phyloP scores from a whole-genome alignment of 345 rosid genomes.

The Raphanus raphanistrum region DNA sequence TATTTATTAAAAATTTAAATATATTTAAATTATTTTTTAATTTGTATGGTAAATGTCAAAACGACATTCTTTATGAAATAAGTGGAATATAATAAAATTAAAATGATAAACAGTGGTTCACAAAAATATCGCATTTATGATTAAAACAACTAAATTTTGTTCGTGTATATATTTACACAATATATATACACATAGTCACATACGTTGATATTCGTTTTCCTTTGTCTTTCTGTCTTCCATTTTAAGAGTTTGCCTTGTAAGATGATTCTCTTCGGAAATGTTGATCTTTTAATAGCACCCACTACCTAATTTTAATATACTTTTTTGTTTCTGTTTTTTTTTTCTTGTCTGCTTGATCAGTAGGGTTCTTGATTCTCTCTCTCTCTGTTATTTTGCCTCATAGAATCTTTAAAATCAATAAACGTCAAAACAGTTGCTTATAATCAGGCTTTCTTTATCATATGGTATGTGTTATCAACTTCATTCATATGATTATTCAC shows the following conservation, averaged over 20 bases:
- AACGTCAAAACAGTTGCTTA: neutral
- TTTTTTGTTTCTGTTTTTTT: neutral
- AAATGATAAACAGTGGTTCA: neutral
- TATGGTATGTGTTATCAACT: constrained; percentile 15
- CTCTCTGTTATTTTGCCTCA: constrained; percentile 7
- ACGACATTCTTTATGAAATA: too few species aligned
- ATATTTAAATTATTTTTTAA: too few species aligned
- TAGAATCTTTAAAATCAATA: neutral
- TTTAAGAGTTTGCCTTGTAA: neutral
- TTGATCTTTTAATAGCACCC: constrained; percentile 10
- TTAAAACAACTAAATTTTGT: neutral
- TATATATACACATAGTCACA: neutral
- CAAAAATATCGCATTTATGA: neutral
- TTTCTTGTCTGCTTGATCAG: neutral
- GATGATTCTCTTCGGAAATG: constrained; percentile 9
- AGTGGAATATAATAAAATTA: neutral
- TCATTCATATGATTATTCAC: neutral
- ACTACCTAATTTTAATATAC: neutral
- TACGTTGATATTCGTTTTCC: neutral
- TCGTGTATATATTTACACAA: neutral
- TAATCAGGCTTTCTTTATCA: constrained; percentile 6
- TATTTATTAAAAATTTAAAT: too few species aligned
- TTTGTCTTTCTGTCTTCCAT: neutral
- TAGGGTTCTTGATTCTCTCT: constrained; percentile 16
- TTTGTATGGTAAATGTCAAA: too few species aligned